Evolutionary conservation across 1,284 basidiomycete species (phyloP).

Genomic region (Schizophyllum amplum): DNA sequence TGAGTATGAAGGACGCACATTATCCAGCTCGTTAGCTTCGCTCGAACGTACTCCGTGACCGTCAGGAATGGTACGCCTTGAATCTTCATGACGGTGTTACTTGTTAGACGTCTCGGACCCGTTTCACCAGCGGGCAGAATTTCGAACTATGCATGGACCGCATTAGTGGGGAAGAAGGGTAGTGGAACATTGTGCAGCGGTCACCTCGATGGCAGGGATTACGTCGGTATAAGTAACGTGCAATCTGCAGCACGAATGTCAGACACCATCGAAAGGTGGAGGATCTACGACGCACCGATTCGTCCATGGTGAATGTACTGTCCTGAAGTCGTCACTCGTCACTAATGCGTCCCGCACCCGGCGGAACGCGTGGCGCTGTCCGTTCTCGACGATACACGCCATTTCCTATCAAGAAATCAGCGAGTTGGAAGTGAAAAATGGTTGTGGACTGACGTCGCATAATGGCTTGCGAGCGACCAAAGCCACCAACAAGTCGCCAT

Average conservation of each 20-base stretch:
- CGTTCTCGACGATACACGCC: constrained; percentile 45
- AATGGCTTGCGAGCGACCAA: constrained; percentile 45
- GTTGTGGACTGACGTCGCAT: constrained; percentile 39
- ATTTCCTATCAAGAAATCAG: constrained; percentile 32
- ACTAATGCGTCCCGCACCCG: constrained; percentile 42
- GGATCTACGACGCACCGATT: constrained; percentile 29
- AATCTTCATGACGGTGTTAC: constrained; percentile 52
- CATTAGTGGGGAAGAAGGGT: constrained; percentile 2
- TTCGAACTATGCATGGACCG: constrained; percentile 49
- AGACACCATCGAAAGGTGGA: constrained; percentile 5
- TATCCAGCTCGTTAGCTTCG: constrained; percentile 70
- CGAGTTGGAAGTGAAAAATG: constrained; percentile 1
- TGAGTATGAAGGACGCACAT: constrained; percentile 41
- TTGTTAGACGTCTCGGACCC: constrained; percentile 65
- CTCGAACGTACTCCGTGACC: constrained; percentile 70
- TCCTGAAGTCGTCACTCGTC: constrained; percentile 34
- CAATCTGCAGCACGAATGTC: constrained; percentile 28
- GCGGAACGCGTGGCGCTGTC: constrained; percentile 41
- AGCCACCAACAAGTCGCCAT: constrained; percentile 55
- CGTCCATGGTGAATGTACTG: constrained; percentile 41
- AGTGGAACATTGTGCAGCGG: constrained; percentile 2
- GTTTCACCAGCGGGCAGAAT: constrained; percentile 72
- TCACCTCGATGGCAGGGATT: constrained; percentile 33
- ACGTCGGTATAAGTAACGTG: constrained; percentile 48
- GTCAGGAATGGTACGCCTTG: constrained; percentile 68